phyloP scores from a whole-genome alignment of 2,329 filamentous ascomycete species.

The Purpureocillium lavendulum region DNA sequence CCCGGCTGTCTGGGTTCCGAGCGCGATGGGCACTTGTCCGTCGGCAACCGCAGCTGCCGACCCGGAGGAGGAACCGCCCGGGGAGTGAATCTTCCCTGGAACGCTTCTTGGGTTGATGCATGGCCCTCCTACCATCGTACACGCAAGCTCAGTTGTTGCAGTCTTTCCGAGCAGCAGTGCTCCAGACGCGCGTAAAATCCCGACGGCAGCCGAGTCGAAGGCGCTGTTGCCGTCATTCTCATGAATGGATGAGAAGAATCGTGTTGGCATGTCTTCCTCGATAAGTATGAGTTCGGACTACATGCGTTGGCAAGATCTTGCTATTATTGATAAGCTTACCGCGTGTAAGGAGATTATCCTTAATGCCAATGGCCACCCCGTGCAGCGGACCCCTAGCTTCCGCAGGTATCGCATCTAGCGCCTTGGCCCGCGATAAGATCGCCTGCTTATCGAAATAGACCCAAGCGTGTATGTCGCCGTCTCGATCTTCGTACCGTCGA shows the following conservation, averaged over 20 bases:
- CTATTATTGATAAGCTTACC: conserved; percentile 18
- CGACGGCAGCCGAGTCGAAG: conserved; percentile 44
- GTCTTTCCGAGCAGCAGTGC: conserved; percentile 43
- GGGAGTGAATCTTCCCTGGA: conserved; percentile 48
- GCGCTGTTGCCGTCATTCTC: conserved; percentile 27
- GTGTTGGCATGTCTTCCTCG: conserved; percentile 54
- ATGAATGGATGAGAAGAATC: conserved; percentile 48
- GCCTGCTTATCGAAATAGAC: conserved; percentile 33
- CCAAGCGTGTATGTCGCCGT: conserved; percentile 41
- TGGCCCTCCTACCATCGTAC: conserved; percentile 44
- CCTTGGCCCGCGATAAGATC: conserved; percentile 40
- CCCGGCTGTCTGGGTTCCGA: conserved; percentile 61
- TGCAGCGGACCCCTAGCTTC: conserved; percentile 45
- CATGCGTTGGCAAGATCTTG: too few relatives aligned
- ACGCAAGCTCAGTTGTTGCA: conserved; percentile 57
- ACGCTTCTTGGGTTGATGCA: conserved; percentile 51
- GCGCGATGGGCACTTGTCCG: conserved; percentile 48
- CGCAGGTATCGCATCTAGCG: conserved; percentile 38
- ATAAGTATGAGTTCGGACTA: too few relatives aligned
- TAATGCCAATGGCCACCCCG: conserved; percentile 48
- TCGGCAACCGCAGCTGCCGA: conserved; percentile 60
- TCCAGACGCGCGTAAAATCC: conserved; percentile 42
- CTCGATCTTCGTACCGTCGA: conserved; percentile 31
- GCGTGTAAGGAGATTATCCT: conserved; percentile 52
- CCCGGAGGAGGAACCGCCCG: conserved; percentile 60